Evolutionary conservation across 2,329 filamentous ascomycete genomes (phyloP), one percentile per base, ranked within the genome.

Genomic region (Basipetospora chlamydospora): DNA sequence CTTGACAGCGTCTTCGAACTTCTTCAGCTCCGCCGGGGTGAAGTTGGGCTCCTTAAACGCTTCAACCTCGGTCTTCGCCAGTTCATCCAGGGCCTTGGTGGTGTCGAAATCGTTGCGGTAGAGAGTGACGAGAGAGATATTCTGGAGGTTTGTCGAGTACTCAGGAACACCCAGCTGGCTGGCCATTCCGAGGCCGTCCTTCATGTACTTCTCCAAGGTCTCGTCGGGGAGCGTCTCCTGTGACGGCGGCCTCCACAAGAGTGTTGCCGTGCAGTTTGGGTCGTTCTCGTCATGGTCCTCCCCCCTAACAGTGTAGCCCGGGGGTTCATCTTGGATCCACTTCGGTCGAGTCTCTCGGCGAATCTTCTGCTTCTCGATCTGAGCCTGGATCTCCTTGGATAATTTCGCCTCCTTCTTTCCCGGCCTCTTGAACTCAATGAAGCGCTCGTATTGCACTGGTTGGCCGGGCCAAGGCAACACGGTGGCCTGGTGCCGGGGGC

Each of bases 251-350:
- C 80, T 83, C 68, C 87, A 98, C 15, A 85, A 59, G 5, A 86
- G 57, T 34, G 75, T 76, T 9, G 84, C 74, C 0, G 87, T 93
- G 47, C 77, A 80, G 31, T 71, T 72, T 9, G 79, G 70, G 49
- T 92, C 81, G 42, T 80, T 72, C 44, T 80, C 65, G 48, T 69
- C 56, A 54, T 70, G 52, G 52, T 96, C 88, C 46, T 87, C 81
- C 18, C 90, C 90, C 41, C 90, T 80, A 35, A 70, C 70, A 13
- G 92, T 70, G 52, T 92, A 98, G 6, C 90, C 90, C 3, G 73
- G 60, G 1, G 90, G 90, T 53, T 90, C 84, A 48, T 96, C 90
- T 61, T 92, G 78, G 22, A 96, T 70, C 85, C 86, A 95, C 56
- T 87, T 90, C 1, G 88, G 88, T 15, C 87, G 77, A 44, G 79